phyloP scores from a whole-genome alignment of 208 protist genomes.

The Wallacemonas collosoma region DNA sequence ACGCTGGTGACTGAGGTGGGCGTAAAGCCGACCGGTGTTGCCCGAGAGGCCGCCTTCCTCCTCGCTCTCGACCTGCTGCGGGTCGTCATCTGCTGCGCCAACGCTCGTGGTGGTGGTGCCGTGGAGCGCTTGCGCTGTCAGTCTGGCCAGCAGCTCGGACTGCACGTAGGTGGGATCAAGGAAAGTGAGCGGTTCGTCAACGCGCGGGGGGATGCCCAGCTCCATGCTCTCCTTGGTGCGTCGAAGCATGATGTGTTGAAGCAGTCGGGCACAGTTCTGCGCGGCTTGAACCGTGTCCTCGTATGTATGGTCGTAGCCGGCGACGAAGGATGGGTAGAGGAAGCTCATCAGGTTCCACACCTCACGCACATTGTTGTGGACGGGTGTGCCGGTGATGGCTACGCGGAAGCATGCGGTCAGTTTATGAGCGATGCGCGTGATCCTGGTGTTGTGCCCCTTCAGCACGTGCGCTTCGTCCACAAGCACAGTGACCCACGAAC shows the following conservation, averaged over 20 bases:
- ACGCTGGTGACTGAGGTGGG: constrained; percentile 79
- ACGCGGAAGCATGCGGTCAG: constrained; percentile 81
- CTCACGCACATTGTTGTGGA: constrained; percentile 97
- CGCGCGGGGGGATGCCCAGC: constrained; percentile 96
- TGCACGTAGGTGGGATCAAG: constrained; percentile 77
- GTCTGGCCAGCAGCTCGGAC: constrained; percentile 68
- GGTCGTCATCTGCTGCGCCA: background rate
- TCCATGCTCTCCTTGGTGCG: constrained; percentile 97
- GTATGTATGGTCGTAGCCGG: constrained; percentile 46
- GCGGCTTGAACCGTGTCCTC: constrained; percentile 51
- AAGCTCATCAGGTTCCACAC: constrained; percentile 96
- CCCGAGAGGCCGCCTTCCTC: constrained; percentile 1
- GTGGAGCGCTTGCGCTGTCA: constrained; percentile 59
- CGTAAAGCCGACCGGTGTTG: constrained; percentile 34
- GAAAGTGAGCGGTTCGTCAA: constrained; percentile 82
- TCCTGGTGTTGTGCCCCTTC: constrained; percentile 78
- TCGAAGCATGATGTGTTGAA: constrained; percentile 94
- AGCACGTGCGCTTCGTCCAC: constrained; percentile 98
- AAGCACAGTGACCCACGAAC: constrained; percentile 92
- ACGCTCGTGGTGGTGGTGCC: constrained; percentile 17
- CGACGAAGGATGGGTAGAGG: constrained; percentile 89
- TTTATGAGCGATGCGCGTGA: constrained; percentile 62
- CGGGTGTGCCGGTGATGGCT: constrained; percentile 94
- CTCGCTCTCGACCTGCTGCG: constrained; percentile 15
- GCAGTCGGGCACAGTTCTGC: constrained; percentile 63